Percentiles rank a stretch among this genome's conserved stretches.
phyloP scores from a whole-genome alignment of 441 rosid species.

The Bruguiera hainesii region DNA sequence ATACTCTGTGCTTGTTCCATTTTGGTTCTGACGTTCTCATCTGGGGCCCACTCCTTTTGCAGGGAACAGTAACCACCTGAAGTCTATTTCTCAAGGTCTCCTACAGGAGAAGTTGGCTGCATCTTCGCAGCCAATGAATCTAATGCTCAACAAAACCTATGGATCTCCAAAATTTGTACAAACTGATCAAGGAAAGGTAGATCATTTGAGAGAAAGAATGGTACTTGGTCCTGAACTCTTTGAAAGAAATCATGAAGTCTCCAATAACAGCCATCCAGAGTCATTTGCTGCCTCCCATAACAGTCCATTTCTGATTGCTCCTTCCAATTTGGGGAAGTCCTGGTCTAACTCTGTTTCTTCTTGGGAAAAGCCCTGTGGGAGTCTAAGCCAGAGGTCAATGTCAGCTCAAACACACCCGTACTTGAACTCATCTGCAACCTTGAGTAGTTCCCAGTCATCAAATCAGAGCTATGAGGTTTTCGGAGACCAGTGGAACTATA shows the following conservation, averaged over 20 bases:
- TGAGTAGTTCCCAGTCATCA: conserved; percentile 40
- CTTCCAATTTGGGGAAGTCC: conserved; percentile 43
- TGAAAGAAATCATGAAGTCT: conserved; percentile 42
- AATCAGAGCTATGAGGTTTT: conserved; percentile 47
- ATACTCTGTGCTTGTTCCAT: conserved; percentile 9
- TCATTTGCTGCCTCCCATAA: conserved; percentile 48
- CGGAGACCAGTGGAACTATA: conserved; percentile 52
- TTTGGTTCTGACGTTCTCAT: conserved; percentile 27
- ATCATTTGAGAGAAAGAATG: conserved; percentile 46
- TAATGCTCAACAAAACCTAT: conserved; percentile 34
- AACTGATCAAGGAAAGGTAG: conserved; percentile 45
- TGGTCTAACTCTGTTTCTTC: conserved; percentile 51
- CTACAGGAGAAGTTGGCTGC: conserved; percentile 34
- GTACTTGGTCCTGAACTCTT: conserved; percentile 39
- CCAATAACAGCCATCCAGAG: conserved; percentile 37
- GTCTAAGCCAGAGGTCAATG: conserved; percentile 51
- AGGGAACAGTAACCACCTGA: conserved; percentile 44
- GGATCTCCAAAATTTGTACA: conserved; percentile 37
- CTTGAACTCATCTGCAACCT: conserved; percentile 48
- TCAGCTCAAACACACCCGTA: conserved; percentile 46
- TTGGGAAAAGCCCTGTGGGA: conserved; percentile 49
- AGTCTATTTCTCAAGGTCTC: conserved; percentile 37
- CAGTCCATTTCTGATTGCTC: conserved; percentile 34
- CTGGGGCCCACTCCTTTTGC: conserved; percentile 23
- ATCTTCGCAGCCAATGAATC: conserved; percentile 46